A percentile compares a stretch with the other conserved stretches of the same genome.
phyloP scores from a whole-genome alignment of 352 stramenopile genomes.

The Globisporangium canariense region DNA sequence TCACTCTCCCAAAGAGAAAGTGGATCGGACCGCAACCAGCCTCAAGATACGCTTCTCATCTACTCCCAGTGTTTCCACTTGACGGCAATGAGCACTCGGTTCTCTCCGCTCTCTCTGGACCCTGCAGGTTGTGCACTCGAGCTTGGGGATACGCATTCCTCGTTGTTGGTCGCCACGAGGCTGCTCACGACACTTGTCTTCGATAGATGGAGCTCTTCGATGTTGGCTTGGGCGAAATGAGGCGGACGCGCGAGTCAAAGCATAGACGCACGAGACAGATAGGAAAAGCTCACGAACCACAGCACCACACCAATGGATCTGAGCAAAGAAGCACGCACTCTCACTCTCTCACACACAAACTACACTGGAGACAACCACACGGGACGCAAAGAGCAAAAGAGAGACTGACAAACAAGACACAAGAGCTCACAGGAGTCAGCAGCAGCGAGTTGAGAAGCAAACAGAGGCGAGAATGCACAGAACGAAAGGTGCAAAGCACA shows the following conservation, averaged over 20 bases:
- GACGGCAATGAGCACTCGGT: not conserved
- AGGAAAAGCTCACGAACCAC: not conserved
- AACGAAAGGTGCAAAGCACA: not conserved
- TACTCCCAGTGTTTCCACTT: not conserved
- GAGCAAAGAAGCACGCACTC: not conserved
- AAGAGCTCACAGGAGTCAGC: not conserved
- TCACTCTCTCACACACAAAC: not conserved
- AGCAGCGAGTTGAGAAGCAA: not conserved
- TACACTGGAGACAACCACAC: not conserved
- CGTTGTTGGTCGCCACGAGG: not conserved
- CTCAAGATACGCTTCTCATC: not conserved
- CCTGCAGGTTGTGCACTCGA: not conserved
- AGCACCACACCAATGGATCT: not conserved
- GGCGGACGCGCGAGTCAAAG: not conserved
- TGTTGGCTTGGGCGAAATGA: not conserved
- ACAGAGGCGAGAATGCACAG: not conserved
- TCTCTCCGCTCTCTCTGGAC: not conserved
- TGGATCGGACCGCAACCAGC: constrained; percentile 8
- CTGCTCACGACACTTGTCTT: not conserved
- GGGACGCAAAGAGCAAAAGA: not conserved
- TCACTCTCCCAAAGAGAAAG: constrained; percentile 1
- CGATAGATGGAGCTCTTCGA: not conserved
- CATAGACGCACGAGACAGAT: not conserved
- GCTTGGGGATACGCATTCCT: not conserved
- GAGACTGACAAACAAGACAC: not conserved